Evolutionary conservation across 306 rosid species (phyloP).

Genomic region (Bauhinia variegata): DNA sequence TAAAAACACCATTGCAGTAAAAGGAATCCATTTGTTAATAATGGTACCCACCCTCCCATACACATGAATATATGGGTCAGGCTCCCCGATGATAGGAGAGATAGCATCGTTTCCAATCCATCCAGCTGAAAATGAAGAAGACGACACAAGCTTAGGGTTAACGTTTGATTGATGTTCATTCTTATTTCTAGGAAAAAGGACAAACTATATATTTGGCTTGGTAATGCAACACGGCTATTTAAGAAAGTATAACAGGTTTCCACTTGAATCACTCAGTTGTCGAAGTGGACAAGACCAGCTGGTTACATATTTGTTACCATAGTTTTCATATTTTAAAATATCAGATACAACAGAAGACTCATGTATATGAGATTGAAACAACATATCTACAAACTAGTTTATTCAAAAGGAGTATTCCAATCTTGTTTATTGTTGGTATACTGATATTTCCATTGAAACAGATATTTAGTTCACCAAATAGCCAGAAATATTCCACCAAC

Average conservation of each 20-base stretch:
- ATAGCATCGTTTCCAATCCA: constrained; percentile 94
- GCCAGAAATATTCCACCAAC: constrained; percentile 53
- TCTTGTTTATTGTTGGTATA: not conserved
- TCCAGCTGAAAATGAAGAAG: constrained; percentile 72
- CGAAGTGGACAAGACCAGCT: no score
- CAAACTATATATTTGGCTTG: constrained; percentile 5
- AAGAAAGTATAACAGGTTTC: constrained; percentile 18
- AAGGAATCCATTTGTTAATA: constrained; percentile 1
- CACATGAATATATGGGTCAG: constrained; percentile 74
- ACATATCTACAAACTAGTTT: not conserved
- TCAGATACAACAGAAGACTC: no score
- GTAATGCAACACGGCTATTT: constrained; percentile 5
- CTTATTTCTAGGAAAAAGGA: constrained; percentile 20
- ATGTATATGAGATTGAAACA: no score
- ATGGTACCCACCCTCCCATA: constrained; percentile 79
- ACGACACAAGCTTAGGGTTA: constrained; percentile 40
- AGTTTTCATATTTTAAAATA: no score
- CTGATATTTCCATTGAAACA: constrained; percentile 21
- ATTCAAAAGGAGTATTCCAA: not conserved
- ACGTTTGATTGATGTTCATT: constrained; percentile 23
- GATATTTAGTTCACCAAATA: constrained; percentile 18
- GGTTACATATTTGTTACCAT: no score
- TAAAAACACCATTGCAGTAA: constrained; percentile 20
- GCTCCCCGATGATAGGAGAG: constrained; percentile 89
- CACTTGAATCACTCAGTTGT: constrained; percentile 26